Percentiles rank a stretch among this genome's conserved stretches.
These are phyloP conservation scores for Leccinum subtestaceum DNA, from an alignment of 768 basidiomycete species.

Conservation along the genomic window DNA sequence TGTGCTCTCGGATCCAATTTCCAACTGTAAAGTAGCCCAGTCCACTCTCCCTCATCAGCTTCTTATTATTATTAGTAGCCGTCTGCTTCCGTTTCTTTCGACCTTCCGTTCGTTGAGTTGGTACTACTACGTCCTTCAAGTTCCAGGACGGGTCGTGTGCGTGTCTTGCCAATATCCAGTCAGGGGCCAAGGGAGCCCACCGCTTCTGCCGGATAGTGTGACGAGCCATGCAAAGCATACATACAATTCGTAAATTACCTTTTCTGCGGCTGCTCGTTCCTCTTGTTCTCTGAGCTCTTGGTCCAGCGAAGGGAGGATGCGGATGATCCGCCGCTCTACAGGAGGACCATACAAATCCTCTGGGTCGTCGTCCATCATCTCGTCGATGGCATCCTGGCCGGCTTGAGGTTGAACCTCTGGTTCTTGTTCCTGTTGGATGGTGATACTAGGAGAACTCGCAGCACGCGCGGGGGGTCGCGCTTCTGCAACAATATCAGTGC, in stretches of 20 bases:
- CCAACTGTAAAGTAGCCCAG: constrained; percentile 16
- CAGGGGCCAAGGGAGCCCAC: constrained; percentile 19
- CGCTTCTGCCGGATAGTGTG: constrained; percentile 14
- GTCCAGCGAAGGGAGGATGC: constrained; percentile 25
- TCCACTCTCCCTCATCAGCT: constrained; percentile 13
- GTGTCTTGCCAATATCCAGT: constrained; percentile 25
- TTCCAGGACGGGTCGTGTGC: constrained; percentile 16
- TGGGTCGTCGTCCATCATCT: constrained; percentile 17
- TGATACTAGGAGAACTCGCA: background rate
- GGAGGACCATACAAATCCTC: constrained; percentile 30
- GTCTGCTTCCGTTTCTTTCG: constrained; percentile 16
- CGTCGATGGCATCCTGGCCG: background rate
- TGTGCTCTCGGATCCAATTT: constrained; percentile 18
- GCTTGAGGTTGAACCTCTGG: background rate
- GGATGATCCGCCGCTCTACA: constrained; percentile 24
- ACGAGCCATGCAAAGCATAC: background rate
- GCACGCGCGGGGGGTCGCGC: background rate
- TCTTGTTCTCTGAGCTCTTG: constrained; percentile 26
- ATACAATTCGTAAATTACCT: constrained; percentile 11
- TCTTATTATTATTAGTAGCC: constrained; percentile 5
- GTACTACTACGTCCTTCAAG: constrained; percentile 1
- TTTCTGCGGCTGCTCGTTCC: constrained; percentile 10
- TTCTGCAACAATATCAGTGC: background rate
- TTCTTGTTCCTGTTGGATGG: background rate
- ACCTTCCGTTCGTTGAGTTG: background rate